Evolutionary conservation across 2,329 filamentous ascomycete genomes (phyloP), one percentile per base, ranked within the genome.

Genomic region (Penicillium sp.): DNA sequence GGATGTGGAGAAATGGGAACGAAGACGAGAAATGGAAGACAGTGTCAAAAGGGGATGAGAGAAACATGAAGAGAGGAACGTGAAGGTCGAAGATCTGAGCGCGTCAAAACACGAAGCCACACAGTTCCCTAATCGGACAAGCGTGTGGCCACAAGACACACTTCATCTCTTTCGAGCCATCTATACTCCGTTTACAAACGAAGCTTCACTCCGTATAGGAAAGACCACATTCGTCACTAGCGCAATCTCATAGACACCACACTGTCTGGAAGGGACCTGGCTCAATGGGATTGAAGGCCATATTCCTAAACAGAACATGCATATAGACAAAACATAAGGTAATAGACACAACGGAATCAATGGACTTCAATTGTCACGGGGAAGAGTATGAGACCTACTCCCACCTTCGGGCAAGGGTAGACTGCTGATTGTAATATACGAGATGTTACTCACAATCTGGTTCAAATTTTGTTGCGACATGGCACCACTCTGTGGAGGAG

Each of bases 381-480:
- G 2, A 42, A 42, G 16, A 22, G 39, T 13, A 42, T 42, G 11
- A 42, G 8, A 42, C 3, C 9, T 22, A 14, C 11, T 47, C 26
- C 26, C 26, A 47, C 16, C 8, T 31, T 21, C 5, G 10, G 16
- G 44, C 6, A 29, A 19, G 24, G 45, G 45, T 19, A 31, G 24
- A 47, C 22, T 27, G 45, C 22, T 19, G 27, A 27, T 47, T 31
- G 26, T 29, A 11, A 46, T 46, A 29, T 27, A 31, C n/a, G 26
- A 29, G 16, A 29, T 42, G 14, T 26, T 19, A 81, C 93, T 84
- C 83, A 97, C 93, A 76, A 98, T 98, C 67, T 96, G 92, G 68
- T 98, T 98, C 1, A 97, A 76, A 71, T 97, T 96, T 68, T 96
- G 91, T 61, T 93, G 91, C 2, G 89, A 91, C 77, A 91, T 87